Base-by-base conservation (phyloP, 345 rosid genomes). In the Triadica sebifera region DNA sequence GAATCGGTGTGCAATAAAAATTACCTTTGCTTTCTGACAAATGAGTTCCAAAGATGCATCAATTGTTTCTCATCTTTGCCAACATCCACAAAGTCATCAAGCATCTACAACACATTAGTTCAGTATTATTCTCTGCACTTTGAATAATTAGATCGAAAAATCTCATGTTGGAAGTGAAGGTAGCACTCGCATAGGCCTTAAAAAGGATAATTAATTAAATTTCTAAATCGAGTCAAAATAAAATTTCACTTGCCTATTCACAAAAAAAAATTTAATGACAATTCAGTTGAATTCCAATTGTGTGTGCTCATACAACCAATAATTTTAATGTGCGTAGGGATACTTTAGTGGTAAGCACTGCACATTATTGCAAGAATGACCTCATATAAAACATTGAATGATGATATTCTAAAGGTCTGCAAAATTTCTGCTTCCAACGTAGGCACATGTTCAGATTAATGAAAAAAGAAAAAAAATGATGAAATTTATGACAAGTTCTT, bases 21-120 rank as follows among this genome's bases (percentile, higher is more conserved):
- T 74, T 83, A 93, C 99, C 98, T 87, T 77, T 95, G 99, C 82
- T 91, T 93, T 75, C 99, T 87, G 77, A 90, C 92, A 75, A 95
- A 91, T 11, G 99, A 95, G 85, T 93, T 95, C 99, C 99, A 95
- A 78, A 93, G 75, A 83, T 95, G 97, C 99, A 95, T 95, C 79
- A 95, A 86, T 79, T 83, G 96, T 83, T 93, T 95, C 88, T 95
- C 98, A 75, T 91, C 92, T 79, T 87, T 89, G 75, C 96, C 93
- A 72, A 95, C 99, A 81, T 95, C 99, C 65, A 93, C 97, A 51
- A 95, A 93, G 84, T 95, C 99, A 81, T 93, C 99, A 38, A 95
- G 98, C 97, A 95, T 88, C 99, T 95, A 86, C 78, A 84, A 73
- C 71, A 77, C 41, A 71, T 46, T 51, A 64, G 46, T 52, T 25